Evolutionary conservation across 1,139 yeast genomes (phyloP).

Genomic region (Komagataea norvegica): DNA sequence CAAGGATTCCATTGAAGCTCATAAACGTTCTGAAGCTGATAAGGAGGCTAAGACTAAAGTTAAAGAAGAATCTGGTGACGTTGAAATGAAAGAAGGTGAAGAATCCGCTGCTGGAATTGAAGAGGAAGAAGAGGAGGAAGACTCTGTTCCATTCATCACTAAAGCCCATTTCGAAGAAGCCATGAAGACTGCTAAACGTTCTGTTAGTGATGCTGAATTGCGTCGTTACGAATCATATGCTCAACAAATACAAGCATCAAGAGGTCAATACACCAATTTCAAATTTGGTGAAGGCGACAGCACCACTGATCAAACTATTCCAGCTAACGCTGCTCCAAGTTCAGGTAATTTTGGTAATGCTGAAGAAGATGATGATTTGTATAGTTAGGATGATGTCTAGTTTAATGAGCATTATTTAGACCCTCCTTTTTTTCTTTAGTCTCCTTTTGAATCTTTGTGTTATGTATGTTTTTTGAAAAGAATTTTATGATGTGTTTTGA

Average conservation of each 20-base stretch:
- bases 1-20: slow-evolving; percentile 94
- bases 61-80: slow-evolving; percentile 51
- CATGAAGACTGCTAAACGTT: slow-evolving; percentile 97
- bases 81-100: slow-evolving; percentile 53
- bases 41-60: slow-evolving; percentile 41
- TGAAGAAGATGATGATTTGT: slow-evolving; percentile 92
- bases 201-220: slow-evolving; percentile 94
- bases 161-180: slow-evolving; percentile 96
- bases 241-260: slow-evolving; percentile 90
- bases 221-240: slow-evolving; percentile 99
- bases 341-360: slow-evolving; percentile 59
- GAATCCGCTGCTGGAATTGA: slow-evolving; percentile 18
- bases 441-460: too few species aligned
- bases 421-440: not conserved
- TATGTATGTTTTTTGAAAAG: too few species aligned
- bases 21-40: slow-evolving; percentile 48
- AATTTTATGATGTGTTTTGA: too few species aligned
- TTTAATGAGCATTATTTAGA: slow-evolving; percentile 6
- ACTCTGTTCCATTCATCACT: slow-evolving; percentile 85
- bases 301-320: slow-evolving; percentile 37
- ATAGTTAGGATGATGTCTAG: slow-evolving; percentile 44
- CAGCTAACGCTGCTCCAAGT: slow-evolving; percentile 23
- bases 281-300: slow-evolving; percentile 54
- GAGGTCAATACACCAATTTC: slow-evolving; percentile 84
- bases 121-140: slow-evolving; percentile 48